A percentile compares a stretch with the other conserved stretches of the same genome.
Conservation (phyloP, 139 green algal species). For the Mychonastes homosphaera region DNA sequence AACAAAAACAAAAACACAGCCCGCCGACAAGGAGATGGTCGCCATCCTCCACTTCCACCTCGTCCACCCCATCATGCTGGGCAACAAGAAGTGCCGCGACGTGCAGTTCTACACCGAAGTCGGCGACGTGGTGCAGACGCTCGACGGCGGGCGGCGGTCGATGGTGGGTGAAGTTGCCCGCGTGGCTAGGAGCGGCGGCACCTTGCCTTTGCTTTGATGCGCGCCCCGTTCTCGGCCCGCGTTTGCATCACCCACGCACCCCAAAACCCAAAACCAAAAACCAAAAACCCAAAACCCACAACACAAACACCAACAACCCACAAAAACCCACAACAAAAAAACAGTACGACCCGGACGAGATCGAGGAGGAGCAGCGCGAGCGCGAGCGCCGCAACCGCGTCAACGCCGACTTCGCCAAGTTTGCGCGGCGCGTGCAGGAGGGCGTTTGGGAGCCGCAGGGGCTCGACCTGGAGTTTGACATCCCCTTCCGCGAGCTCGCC, state of each 20-base stretch:
- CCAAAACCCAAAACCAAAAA: no score
- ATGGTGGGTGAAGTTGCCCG: no score
- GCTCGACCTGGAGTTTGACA: slow-evolving; percentile 92
- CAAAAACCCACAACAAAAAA: no score
- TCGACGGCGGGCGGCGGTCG: slow-evolving; percentile 69
- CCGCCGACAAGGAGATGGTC: slow-evolving; percentile 88
- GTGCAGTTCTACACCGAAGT: slow-evolving; percentile 94
- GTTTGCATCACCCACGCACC: no score
- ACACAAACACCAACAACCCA: no score
- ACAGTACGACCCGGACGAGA: slow-evolving; percentile 99
- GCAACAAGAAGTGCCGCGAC: slow-evolving; percentile 98
- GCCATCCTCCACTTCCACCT: slow-evolving; percentile 98
- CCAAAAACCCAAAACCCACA: no score
- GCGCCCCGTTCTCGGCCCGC: no score
- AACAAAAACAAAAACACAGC: no score
- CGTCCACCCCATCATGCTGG: slow-evolving; percentile 97
- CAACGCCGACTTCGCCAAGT: slow-evolving; percentile 65
- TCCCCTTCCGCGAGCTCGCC: slow-evolving; percentile 90
- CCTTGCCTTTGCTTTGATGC: no score
- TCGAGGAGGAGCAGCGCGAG: slow-evolving; percentile 98
- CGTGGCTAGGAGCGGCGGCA: no score
- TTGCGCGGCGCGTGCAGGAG: slow-evolving; percentile 45
- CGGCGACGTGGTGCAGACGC: slow-evolving; percentile 76
- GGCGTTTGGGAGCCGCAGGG: slow-evolving; percentile 32
- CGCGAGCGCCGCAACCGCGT: slow-evolving; percentile 84